phyloP scores from a whole-genome alignment of 2,329 filamentous ascomycete species.

The Calonectria honghensis region DNA sequence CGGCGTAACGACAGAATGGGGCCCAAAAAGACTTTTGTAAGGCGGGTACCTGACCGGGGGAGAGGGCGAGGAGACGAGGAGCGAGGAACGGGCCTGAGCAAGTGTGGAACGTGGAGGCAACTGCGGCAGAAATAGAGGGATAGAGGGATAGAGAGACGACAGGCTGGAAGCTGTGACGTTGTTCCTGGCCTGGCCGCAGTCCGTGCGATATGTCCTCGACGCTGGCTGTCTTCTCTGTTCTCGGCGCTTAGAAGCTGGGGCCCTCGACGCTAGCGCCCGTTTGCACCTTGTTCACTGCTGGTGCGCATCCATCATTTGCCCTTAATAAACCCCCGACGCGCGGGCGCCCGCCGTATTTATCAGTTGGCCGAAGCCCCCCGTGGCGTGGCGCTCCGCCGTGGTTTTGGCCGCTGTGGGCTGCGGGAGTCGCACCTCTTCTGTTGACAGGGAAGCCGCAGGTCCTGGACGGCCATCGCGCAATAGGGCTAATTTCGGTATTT shows the following conservation, averaged over 20 bases:
- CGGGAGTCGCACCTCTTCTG: neutral
- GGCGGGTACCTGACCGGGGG: neutral
- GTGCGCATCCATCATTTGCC: neutral
- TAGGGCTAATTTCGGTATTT: neutral
- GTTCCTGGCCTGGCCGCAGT: neutral
- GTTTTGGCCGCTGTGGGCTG: neutral
- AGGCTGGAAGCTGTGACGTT: conserved; percentile 7
- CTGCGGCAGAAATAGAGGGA: conserved; percentile 9
- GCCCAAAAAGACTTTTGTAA: conserved; percentile 12
- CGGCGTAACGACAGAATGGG: conserved; percentile 1
- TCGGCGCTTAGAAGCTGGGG: neutral
- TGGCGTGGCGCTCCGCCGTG: neutral
- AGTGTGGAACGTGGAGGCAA: neutral
- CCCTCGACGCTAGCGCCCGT: neutral
- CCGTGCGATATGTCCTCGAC: neutral
- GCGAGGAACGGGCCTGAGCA: neutral
- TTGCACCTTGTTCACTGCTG: neutral
- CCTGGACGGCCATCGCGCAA: neutral
- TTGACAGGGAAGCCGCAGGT: neutral
- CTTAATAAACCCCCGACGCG: neutral
- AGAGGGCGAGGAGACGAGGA: neutral
- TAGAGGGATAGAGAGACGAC: neutral
- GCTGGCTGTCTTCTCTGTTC: neutral
- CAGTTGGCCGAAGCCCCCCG: neutral
- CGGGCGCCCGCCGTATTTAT: neutral